Evolutionary conservation across 495 filamentous ascomycete genomes (phyloP), one percentile per base, ranked within the genome.

Genomic region (Barbatosphaeria neglecta): DNA sequence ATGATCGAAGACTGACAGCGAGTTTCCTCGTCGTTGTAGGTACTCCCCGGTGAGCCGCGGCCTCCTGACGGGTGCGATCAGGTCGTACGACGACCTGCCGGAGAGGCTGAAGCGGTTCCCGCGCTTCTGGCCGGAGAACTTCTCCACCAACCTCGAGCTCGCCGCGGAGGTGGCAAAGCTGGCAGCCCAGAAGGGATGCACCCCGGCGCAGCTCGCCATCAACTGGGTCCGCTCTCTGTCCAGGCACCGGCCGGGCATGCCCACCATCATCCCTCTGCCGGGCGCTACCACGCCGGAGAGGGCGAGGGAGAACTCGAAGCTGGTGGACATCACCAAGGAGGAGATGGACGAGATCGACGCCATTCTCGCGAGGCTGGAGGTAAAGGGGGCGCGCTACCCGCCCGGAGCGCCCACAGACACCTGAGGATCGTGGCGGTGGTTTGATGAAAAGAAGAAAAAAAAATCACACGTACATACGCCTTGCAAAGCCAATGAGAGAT

Each of bases 221-320:
- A 76, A 68, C 22, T 95, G 89, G 88, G 61, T 84, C 10, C 62
- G 27, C 25, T 46, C 67, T 2, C 56, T 77, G 47, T 74, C 39
- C 20, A 23, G 74, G 50, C 65, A 61, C 20, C 69, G 74, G 60
- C 65, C 78, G 39, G 83, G 78, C 3, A 72, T 79, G 57, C 76
- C 78, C 11, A 74, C 69, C 4, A 82, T 90, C 48, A 81, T 90
- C 46, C 87, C 87, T 1, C 90, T 94, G 49, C 87, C 86, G 0
- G 86, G 87, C 10, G 78, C 79, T 6, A 77, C 69, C 8, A 70
- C 66, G 0, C 60, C 48, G 6, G 61, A 48, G 9, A 56, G 72
- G 8, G 59, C 76, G 0, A 39, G 50, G 22, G 75, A 79, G 58
- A 80, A 79, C 50, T 40, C 49, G 6, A 59, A 48, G n/a, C 23